Base-by-base conservation (phyloP, 352 stramenopile genomes). In the Phytopythium helicoides region DNA sequence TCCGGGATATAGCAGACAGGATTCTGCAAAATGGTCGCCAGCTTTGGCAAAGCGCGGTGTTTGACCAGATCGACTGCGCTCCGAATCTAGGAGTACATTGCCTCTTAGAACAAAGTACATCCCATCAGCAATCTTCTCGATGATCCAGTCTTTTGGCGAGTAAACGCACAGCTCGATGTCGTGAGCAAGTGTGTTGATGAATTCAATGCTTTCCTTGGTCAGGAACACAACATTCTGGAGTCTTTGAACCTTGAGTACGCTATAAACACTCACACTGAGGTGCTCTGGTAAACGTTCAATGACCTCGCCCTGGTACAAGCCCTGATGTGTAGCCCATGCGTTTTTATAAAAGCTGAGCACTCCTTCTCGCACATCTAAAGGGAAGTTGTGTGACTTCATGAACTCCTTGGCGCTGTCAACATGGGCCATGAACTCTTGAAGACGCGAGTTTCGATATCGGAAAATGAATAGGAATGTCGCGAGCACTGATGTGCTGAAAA, bases 401-500 rank as follows among this genome's bases (percentile, higher is more conserved):
- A 86, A 88, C 66, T 85, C 77, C 33, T 87, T 87, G 23, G 80
- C 73, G 31, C 70, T 83, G 42, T 91, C 77, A 1, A 89, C 73
- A 28, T 85, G 73, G 3, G 72, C 54, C 71, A 86, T 86, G 55
- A 91, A 87, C 23, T 76, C 66, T 49, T 86, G 75, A 47, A 85
- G 76, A 0, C 71, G 60, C 3, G 62, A 68, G 33, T 79, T 83
- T 12, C 76, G 65, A 39, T 87, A 75, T 6, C 76, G 62, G 33
- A 90, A 87, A 23, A 90, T 81, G 47, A 90, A 90, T 15, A 87
- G 54, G 19, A 84, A 90, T 0, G 76, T 87, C 21, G 81, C 76
- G 7, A 91, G 63, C n/a, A 87, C 62, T 5, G 74, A 73, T 3
- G 78, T 89, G 25, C 63, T 85, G 64, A 87, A 87, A 12, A 89